Evolutionary conservation across 352 stramenopile genomes (phyloP).

Genomic region (Phytophthora tentaculata): DNA sequence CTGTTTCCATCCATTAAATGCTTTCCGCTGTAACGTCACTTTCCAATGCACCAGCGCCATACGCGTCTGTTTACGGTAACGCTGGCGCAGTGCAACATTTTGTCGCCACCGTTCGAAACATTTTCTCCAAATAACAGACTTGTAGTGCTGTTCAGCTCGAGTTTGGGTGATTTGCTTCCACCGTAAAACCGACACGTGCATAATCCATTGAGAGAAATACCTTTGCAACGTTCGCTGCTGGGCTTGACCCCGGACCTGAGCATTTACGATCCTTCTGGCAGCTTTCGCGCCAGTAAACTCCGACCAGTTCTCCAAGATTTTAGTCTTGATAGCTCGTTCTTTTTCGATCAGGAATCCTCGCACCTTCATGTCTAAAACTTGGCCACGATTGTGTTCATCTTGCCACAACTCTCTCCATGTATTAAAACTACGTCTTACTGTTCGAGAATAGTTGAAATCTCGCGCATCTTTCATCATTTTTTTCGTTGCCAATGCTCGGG

Average conservation of each 20-base stretch:
- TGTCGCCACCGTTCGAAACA: slow-evolving; percentile 42
- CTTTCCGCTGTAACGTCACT: slow-evolving; percentile 34
- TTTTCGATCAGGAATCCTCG: slow-evolving; percentile 8
- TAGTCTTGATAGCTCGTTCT: not conserved
- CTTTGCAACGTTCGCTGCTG: slow-evolving; percentile 32
- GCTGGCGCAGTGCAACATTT: slow-evolving; percentile 19
- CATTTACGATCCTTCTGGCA: slow-evolving; percentile 36
- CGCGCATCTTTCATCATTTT: slow-evolving; percentile 2
- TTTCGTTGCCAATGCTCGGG: slow-evolving; percentile 16
- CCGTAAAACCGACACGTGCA: slow-evolving; percentile 38
- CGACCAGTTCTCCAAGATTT: slow-evolving; percentile 26
- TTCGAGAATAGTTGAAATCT: slow-evolving; percentile 5
- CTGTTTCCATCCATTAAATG: slow-evolving; percentile 42
- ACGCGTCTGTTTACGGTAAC: slow-evolving; percentile 33
- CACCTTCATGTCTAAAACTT: slow-evolving; percentile 8
- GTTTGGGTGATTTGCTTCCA: slow-evolving; percentile 52
- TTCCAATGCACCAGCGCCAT: slow-evolving; percentile 68
- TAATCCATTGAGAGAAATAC: slow-evolving; percentile 38
- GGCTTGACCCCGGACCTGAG: slow-evolving; percentile 39
- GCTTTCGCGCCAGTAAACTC: slow-evolving; percentile 33
- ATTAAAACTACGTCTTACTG: slow-evolving; percentile 19
- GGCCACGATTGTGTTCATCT: slow-evolving; percentile 11
- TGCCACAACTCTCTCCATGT: slow-evolving; percentile 27
- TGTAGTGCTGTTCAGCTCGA: slow-evolving; percentile 44
- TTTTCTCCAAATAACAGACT: slow-evolving; percentile 32